Evolutionary conservation across 1,284 basidiomycete genomes (phyloP).

Genomic region (Ceratobasidium theobromae): DNA sequence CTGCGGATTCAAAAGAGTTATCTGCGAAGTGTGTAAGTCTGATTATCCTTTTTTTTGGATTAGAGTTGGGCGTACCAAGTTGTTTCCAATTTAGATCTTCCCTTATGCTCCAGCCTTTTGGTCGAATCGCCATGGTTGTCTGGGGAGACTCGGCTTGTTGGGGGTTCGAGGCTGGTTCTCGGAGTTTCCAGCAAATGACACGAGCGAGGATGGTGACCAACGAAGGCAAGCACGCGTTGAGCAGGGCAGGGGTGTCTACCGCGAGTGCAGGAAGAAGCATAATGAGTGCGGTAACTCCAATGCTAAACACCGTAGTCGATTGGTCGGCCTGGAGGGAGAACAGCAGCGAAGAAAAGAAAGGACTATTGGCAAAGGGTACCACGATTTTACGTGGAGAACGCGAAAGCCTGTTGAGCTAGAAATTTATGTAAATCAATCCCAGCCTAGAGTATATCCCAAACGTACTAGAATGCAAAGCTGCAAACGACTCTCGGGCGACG

Average conservation of each 20-base stretch:
- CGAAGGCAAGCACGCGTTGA: constrained; percentile 60
- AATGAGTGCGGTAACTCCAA: constrained; percentile 61
- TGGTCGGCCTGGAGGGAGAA: constrained; percentile 67
- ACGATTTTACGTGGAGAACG: constrained; percentile 30
- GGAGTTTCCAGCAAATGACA: constrained; percentile 68
- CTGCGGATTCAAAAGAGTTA: constrained; percentile 33
- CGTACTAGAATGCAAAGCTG: constrained; percentile 31
- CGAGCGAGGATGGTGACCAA: constrained; percentile 66
- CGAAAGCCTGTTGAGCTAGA: constrained; percentile 31
- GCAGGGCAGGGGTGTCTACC: constrained; percentile 55
- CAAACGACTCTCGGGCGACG: constrained; percentile 24
- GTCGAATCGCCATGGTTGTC: neutral
- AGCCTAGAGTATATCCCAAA: neutral
- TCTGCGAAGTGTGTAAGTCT: constrained; percentile 16
- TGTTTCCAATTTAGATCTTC: constrained; percentile 64
- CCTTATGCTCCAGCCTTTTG: constrained; percentile 45
- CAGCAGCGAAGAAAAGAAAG: constrained; percentile 61
- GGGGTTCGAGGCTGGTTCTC: constrained; percentile 33
- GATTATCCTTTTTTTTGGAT: constrained; percentile 44
- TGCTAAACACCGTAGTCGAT: constrained; percentile 65
- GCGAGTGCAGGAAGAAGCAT: constrained; percentile 74
- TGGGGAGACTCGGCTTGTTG: neutral
- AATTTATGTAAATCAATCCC: neutral
- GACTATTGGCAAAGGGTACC: constrained; percentile 57
- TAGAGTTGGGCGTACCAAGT: constrained; percentile 50